These are phyloP conservation scores for Myriangium duriaei DNA, from an alignment of 2,329 filamentous ascomycete genomes.

Conservation along the genomic window DNA sequence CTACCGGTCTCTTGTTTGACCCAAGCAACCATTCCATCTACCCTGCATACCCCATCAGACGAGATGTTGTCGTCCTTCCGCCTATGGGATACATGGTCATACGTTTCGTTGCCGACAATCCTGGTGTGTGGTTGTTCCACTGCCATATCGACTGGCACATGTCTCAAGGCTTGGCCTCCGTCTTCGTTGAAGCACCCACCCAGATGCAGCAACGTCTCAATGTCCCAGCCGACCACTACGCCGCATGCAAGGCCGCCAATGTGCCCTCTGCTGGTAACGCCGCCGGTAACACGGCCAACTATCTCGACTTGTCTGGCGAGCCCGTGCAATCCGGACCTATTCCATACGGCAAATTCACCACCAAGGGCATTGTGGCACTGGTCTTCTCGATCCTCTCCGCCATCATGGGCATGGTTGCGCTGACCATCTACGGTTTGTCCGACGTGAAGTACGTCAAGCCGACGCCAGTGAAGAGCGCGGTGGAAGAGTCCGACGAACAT, in stretches of 20 bases:
- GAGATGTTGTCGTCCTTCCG: slow-evolving; percentile 43
- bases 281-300: slow-evolving; percentile 54
- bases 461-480: neutral
- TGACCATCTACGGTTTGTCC: slow-evolving; percentile 49
- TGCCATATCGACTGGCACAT: slow-evolving; percentile 44
- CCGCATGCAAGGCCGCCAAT: slow-evolving; percentile 42
- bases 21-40: slow-evolving; percentile 24
- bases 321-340: slow-evolving; percentile 43
- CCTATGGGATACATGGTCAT: slow-evolving; percentile 44
- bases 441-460: neutral
- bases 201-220: slow-evolving; percentile 47
- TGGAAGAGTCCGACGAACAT: neutral
- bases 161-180: slow-evolving; percentile 38
- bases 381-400: slow-evolving; percentile 60
- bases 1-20: slow-evolving; percentile 13
- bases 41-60: slow-evolving; percentile 32
- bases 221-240: slow-evolving; percentile 51
- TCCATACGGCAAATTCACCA: slow-evolving; percentile 56
- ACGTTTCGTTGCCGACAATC: slow-evolving; percentile 43
- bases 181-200: slow-evolving; percentile 38
- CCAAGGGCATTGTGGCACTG: slow-evolving; percentile 59
- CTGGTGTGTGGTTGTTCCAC: slow-evolving; percentile 27
- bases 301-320: slow-evolving; percentile 51
- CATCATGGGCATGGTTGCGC: slow-evolving; percentile 52
- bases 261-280: slow-evolving; percentile 55